A percentile compares a stretch with the other conserved stretches of the same genome.
Evolutionary conservation across 2,329 filamentous ascomycete genomes (phyloP).

Genomic region (Colletotrichum sp.): DNA sequence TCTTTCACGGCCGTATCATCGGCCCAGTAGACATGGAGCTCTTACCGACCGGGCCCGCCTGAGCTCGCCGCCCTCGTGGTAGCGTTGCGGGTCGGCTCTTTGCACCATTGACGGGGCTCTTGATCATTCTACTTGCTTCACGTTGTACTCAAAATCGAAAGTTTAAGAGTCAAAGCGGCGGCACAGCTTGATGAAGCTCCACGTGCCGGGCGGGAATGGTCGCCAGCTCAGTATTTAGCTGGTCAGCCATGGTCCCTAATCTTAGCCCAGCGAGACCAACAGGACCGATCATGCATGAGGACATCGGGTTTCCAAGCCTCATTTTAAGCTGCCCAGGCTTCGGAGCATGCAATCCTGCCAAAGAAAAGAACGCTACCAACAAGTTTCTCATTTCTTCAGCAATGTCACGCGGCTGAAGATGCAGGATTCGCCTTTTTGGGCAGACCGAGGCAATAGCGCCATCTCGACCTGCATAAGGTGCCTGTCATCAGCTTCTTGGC

Average conservation of each 20-base stretch:
- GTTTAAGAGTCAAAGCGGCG: neutral
- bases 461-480: neutral
- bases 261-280: neutral
- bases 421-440: neutral
- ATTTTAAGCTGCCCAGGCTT: neutral
- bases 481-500: neutral
- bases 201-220: neutral
- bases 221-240: neutral
- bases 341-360: neutral
- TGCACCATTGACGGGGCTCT: neutral
- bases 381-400: neutral
- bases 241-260: neutral
- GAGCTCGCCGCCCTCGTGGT: neutral
- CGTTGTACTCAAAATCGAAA: neutral
- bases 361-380: neutral
- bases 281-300: neutral
- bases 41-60: neutral
- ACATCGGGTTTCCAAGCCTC: neutral
- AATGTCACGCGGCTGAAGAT: neutral
- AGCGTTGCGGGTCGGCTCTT: neutral
- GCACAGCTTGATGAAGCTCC: neutral
- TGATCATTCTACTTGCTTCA: neutral
- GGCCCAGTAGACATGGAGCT: neutral
- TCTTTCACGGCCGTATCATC: neutral
- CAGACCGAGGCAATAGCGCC: conserved; percentile 11